These are phyloP conservation scores for Trichoderma sp. DNA, from an alignment of 2,329 filamentous ascomycete genomes.

Conservation along the genomic window DNA sequence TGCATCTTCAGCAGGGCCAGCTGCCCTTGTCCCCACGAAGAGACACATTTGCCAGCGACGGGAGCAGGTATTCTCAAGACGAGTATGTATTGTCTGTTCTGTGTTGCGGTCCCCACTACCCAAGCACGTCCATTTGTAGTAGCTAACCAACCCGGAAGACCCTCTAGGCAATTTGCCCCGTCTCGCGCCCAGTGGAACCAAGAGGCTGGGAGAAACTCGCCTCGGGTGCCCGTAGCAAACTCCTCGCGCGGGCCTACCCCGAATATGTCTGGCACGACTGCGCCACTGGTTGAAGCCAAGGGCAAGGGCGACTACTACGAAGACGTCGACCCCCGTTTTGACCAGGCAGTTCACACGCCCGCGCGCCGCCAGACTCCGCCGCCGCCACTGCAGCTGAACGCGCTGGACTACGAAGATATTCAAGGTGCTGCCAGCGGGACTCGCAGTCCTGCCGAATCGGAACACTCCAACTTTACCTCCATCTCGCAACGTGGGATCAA, in stretches of 20 bases:
- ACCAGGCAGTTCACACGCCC: conserved; percentile 37
- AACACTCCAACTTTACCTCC: conserved; percentile 84
- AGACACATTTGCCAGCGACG: conserved; percentile 62
- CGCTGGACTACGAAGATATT: conserved; percentile 63
- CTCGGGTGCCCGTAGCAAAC: conserved; percentile 49
- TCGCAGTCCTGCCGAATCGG: conserved; percentile 75
- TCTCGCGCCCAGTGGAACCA: conserved; percentile 59
- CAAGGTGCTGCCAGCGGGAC: conserved; percentile 54
- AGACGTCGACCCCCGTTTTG: conserved; percentile 87
- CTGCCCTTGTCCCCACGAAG: conserved; percentile 40
- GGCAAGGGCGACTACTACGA: conserved; percentile 72
- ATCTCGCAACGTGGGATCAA: conserved; percentile 88
- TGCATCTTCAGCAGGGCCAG: conserved; percentile 65
- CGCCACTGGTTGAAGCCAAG: conserved; percentile 40
- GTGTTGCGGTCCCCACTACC: not conserved
- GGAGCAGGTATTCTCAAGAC: conserved; percentile 72
- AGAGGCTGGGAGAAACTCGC: conserved; percentile 48
- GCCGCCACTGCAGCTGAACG: conserved; percentile 31
- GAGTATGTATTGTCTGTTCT: conserved; percentile 56
- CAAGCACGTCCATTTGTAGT: not conserved
- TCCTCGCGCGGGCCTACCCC: conserved; percentile 37
- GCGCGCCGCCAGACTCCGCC: conserved; percentile 27
- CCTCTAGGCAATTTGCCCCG: conserved; percentile 55
- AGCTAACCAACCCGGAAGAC: not conserved
- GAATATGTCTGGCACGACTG: conserved; percentile 43